phyloP scores from a whole-genome alignment of 441 rosid species.

The Sinapis alba region DNA sequence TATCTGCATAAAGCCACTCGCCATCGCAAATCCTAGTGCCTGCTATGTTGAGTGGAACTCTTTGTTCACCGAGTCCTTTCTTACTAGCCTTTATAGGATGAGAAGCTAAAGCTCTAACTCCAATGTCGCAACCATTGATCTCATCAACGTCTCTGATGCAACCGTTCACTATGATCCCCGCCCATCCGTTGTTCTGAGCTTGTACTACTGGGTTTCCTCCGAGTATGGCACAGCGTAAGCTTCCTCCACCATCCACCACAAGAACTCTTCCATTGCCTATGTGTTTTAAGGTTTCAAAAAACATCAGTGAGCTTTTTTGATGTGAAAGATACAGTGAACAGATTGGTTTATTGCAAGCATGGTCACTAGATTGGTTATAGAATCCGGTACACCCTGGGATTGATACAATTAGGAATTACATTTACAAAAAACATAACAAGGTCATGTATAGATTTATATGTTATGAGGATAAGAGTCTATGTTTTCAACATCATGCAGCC shows the following conservation, averaged over 20 bases:
- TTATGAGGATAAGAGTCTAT: neutral
- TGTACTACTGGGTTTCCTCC: conserved; percentile 97
- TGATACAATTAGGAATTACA: neutral
- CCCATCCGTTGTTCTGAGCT: conserved; percentile 97
- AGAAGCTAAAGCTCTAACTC: conserved; percentile 45
- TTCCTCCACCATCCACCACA: conserved; percentile 95
- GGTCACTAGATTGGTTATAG: neutral
- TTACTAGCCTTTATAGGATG: conserved; percentile 43
- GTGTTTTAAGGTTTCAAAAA: neutral
- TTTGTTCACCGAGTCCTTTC: conserved; percentile 65
- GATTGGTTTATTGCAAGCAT: neutral
- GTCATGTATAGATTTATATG: neutral
- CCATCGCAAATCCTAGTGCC: conserved; percentile 87
- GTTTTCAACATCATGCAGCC: neutral
- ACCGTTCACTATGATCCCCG: conserved; percentile 66
- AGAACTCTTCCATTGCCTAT: conserved; percentile 81
- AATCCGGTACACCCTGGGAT: neutral
- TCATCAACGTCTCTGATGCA: conserved; percentile 47
- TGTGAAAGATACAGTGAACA: neutral
- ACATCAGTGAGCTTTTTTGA: neutral
- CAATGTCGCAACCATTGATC: conserved; percentile 45
- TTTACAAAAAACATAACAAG: neutral
- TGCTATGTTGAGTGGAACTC: conserved; percentile 70
- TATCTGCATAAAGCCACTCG: conserved; percentile 95
- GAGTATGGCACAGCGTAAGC: conserved; percentile 82